Base-by-base conservation (phyloP, 108 stramenopile genomes). In the Cyclotella distinguenda region DNA sequence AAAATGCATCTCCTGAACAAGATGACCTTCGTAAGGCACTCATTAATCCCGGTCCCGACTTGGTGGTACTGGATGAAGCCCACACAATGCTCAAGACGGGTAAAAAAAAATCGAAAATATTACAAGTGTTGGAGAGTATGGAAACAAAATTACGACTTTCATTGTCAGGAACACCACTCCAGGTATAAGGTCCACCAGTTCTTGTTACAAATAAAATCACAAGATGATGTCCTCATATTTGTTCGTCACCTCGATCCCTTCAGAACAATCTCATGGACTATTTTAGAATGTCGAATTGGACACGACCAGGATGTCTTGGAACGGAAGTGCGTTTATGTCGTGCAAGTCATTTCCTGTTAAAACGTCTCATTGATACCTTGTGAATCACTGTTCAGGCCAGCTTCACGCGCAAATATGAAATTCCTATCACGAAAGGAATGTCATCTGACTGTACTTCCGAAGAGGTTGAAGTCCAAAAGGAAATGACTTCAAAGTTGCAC, bases 21-120 rank as follows among this genome's bases (percentile, higher is more conserved):
- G n/a, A n/a, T n/a, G n/a, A n/a, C n/a, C 60, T 62, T 26, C 22
- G 40, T 15, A 72, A 73, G 54, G 72, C 72, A 21, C 53, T 84
- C 4, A 46, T 66, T 36, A 63, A 72, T 23, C 79, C 81, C 25
- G 78, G 78, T 6, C 70, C 87, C 0, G 90, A 91, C 40, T 58
- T 82, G 21, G 71, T 88, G 0, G 66, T 85, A 2, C 33, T 86
- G 4, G 90, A 91, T 62, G 90, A 91, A 74, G 86, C 76, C 6
- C 90, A 91, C 64, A 63, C 62, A 12, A 78, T 83, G 82, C 65
- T 91, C 31, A 86, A 85, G 51, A 84, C n/a, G n/a, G n/a, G n/a
- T n/a, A n/a, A n/a, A n/a, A n/a, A n/a, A n/a, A n/a, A n/a, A n/a
- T n/a, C n/a, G n/a, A n/a, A n/a, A n/a, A 68, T 82, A 15, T 85